Evolutionary conservation across 768 basidiomycete genomes (phyloP).

Genomic region (Rhizopogon vinicolor): DNA sequence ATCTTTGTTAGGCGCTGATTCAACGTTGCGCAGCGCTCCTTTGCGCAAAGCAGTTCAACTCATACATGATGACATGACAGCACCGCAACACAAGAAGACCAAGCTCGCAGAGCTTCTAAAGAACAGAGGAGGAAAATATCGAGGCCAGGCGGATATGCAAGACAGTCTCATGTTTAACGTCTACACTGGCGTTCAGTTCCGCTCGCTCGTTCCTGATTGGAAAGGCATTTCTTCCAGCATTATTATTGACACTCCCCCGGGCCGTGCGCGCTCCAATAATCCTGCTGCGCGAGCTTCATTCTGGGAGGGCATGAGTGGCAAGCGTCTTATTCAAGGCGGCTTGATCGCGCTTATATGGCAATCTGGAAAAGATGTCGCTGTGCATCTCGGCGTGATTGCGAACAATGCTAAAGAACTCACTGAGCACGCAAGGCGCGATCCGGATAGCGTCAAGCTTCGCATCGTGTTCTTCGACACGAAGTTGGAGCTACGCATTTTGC

Average conservation of each 20-base stretch:
- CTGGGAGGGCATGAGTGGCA: slow-evolving; percentile 60
- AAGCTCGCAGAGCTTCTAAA: slow-evolving; percentile 41
- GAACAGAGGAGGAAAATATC: slow-evolving; percentile 57
- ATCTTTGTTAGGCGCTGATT: background rate
- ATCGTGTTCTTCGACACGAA: slow-evolving; percentile 62
- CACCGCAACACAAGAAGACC: slow-evolving; percentile 21
- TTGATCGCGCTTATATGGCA: slow-evolving; percentile 58
- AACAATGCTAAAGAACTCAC: slow-evolving; percentile 36
- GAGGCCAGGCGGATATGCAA: slow-evolving; percentile 32
- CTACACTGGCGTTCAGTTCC: slow-evolving; percentile 51
- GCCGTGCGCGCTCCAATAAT: slow-evolving; percentile 40
- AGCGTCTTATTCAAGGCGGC: slow-evolving; percentile 55
- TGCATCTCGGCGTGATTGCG: no score
- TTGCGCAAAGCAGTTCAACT: slow-evolving; percentile 46
- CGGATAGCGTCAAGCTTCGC: slow-evolving; percentile 37
- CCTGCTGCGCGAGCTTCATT: slow-evolving; percentile 39
- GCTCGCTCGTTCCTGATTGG: slow-evolving; percentile 42
- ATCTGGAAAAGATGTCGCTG: no score
- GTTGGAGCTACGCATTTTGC: slow-evolving; percentile 44
- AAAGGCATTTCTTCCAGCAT: slow-evolving; percentile 48
- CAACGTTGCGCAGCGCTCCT: slow-evolving; percentile 37
- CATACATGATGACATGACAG: slow-evolving; percentile 41
- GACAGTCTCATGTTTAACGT: slow-evolving; percentile 59
- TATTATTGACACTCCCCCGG: slow-evolving; percentile 49
- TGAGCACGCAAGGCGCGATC: slow-evolving; percentile 32